Conservation (phyloP, 768 basidiomycete species). For the Cytidiella melzeri region DNA sequence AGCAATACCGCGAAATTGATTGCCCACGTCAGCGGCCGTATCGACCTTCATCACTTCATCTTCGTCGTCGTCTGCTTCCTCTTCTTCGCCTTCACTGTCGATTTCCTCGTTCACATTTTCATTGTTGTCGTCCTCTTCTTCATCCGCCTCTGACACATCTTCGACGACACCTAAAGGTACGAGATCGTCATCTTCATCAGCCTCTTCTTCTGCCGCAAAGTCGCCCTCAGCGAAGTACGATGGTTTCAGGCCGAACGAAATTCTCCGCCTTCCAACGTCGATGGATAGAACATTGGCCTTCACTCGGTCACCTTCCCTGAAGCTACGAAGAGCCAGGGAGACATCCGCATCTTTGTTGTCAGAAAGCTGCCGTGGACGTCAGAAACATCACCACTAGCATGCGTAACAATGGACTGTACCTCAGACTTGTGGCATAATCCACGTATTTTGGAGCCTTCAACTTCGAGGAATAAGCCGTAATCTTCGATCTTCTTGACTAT, state of each 20-base stretch:
- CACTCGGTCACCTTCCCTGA: conserved; percentile 83
- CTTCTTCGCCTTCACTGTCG: conserved; percentile 14
- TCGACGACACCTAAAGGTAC: conserved; percentile 28
- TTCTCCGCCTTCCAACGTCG: conserved; percentile 71
- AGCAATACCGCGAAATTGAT: neutral
- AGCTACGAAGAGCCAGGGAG: conserved; percentile 66
- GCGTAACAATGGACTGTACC: no score
- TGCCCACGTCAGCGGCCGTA: neutral
- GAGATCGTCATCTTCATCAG: conserved; percentile 26
- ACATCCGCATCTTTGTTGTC: conserved; percentile 84
- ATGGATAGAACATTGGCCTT: conserved; percentile 71
- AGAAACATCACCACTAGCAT: no score
- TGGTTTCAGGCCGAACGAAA: conserved; percentile 80
- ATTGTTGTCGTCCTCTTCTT: conserved; percentile 13
- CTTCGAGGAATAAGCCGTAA: conserved; percentile 90
- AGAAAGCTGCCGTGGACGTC: conserved; percentile 54
- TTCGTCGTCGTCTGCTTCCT: conserved; percentile 35
- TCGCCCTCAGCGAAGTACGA: conserved; percentile 77
- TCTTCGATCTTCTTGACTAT: conserved; percentile 76
- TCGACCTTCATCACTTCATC: conserved; percentile 37
- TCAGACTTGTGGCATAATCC: conserved; percentile 95
- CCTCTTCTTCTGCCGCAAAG: conserved; percentile 34
- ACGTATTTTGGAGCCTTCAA: conserved; percentile 76
- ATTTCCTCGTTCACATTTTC: conserved; percentile 20
- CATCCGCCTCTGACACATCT: conserved; percentile 13